Conservation (phyloP, 2,329 filamentous ascomycete species). For the Arthrobotrys pseudoclavata region DNA sequence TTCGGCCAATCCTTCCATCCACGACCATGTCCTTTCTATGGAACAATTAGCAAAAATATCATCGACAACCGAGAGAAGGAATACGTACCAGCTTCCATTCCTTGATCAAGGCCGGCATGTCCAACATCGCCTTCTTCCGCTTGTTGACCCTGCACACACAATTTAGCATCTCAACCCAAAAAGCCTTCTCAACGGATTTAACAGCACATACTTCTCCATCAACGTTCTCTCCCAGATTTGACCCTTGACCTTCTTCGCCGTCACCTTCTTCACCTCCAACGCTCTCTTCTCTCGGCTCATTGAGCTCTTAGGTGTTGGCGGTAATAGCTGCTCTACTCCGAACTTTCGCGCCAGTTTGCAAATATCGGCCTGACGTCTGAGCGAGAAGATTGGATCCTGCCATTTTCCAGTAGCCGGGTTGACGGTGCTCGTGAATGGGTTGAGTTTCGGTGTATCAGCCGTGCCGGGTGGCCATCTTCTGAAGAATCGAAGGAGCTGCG, state of each 20-base stretch:
- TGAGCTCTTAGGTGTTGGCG: constrained; percentile 80
- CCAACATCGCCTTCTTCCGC: constrained; percentile 90
- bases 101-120: constrained; percentile 92
- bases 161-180: constrained; percentile 9
- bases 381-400: constrained; percentile 84
- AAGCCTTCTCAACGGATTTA: not conserved
- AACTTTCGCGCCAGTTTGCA: constrained; percentile 85
- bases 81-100: constrained; percentile 88
- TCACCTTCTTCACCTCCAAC: constrained; percentile 86
- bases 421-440: constrained; percentile 85
- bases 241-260: constrained; percentile 82
- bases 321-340: constrained; percentile 84
- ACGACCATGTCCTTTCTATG: constrained; percentile 77
- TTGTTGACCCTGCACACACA: constrained; percentile 77
- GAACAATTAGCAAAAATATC: constrained; percentile 52
- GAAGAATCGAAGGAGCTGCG: constrained; percentile 86
- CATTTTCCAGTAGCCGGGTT: constrained; percentile 84
- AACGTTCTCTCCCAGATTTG: constrained; percentile 91
- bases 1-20: constrained; percentile 82
- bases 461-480: constrained; percentile 82
- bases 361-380: constrained; percentile 89
- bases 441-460: constrained; percentile 72
- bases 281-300: constrained; percentile 78
- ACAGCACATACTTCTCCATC: constrained; percentile 75
- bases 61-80: not conserved